Conservation (phyloP, 805 yeast genomes). For the Lipomyces orientalis region DNA sequence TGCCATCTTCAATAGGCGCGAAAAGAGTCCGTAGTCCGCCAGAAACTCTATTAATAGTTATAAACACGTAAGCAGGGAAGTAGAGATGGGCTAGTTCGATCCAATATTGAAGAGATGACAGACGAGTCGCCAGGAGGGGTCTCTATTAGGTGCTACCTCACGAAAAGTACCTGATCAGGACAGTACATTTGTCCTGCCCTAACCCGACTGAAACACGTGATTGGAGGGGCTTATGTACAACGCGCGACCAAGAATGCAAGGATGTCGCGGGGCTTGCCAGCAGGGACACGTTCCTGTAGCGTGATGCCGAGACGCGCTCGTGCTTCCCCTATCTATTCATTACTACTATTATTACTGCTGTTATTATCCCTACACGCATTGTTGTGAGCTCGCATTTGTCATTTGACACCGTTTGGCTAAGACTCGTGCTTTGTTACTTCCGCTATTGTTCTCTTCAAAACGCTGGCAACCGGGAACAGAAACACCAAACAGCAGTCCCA, state of each 20-base stretch:
- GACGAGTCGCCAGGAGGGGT: no score
- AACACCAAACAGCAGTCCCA: neutral
- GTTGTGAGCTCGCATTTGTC: neutral
- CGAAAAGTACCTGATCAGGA: no score
- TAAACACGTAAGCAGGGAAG: no score
- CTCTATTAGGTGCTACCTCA: no score
- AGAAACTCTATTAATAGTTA: no score
- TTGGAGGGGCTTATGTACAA: neutral
- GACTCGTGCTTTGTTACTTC: neutral
- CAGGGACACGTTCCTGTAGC: neutral
- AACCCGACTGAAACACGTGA: neutral
- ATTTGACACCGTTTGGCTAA: constrained; percentile 1
- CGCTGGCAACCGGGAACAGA: neutral
- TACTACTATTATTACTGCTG: neutral
- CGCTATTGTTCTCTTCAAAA: neutral
- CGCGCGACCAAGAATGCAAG: no score
- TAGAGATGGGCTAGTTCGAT: no score
- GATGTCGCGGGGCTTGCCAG: neutral
- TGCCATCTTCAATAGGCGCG: constrained; percentile 1
- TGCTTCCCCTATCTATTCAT: neutral
- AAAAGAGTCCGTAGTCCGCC: no score
- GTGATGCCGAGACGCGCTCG: neutral
- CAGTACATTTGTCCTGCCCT: no score
- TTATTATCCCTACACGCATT: neutral
- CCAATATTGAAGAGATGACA: no score